These are phyloP conservation scores for Pneumocystis wakefieldiae DNA, from an alignment of 1,139 yeast genomes.

Conservation along the genomic window DNA sequence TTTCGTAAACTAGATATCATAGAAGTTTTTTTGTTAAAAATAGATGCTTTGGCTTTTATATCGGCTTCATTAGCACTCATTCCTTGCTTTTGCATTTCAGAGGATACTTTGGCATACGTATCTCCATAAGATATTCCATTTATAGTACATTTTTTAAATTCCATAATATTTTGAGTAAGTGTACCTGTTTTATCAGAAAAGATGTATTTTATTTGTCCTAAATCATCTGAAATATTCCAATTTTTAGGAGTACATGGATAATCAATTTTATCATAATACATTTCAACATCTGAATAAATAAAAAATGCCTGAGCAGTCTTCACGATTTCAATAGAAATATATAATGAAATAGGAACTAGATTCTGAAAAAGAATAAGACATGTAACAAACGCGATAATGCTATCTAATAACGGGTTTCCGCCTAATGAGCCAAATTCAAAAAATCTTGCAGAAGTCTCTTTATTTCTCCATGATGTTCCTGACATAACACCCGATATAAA, in stretches of 20 bases:
- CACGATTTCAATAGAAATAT: constrained; percentile 86
- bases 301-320: constrained; percentile 89
- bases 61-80: constrained; percentile 58
- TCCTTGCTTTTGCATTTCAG: constrained; percentile 81
- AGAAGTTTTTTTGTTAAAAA: constrained; percentile 43
- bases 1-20: constrained; percentile 47
- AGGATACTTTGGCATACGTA: constrained; percentile 91
- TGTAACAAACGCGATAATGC: constrained; percentile 75
- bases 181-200: constrained; percentile 97
- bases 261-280: constrained; percentile 74
- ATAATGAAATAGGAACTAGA: constrained; percentile 85
- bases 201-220: constrained; percentile 90
- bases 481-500: constrained; percentile 69
- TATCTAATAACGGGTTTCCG: constrained; percentile 58
- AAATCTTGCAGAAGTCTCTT: constrained; percentile 42
- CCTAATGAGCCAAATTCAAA: constrained; percentile 61
- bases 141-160: constrained; percentile 82
- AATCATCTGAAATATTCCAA: constrained; percentile 93
- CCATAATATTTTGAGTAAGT: constrained; percentile 91
- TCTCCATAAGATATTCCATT: constrained; percentile 79
- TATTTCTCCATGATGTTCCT: constrained; percentile 51
- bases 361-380: constrained; percentile 79
- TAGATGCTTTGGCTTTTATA: constrained; percentile 45
- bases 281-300: constrained; percentile 71
- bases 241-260: constrained; percentile 93